These are phyloP conservation scores for Filobasidium floriforme DNA, from an alignment of 768 basidiomycete genomes.

Conservation along the genomic window DNA sequence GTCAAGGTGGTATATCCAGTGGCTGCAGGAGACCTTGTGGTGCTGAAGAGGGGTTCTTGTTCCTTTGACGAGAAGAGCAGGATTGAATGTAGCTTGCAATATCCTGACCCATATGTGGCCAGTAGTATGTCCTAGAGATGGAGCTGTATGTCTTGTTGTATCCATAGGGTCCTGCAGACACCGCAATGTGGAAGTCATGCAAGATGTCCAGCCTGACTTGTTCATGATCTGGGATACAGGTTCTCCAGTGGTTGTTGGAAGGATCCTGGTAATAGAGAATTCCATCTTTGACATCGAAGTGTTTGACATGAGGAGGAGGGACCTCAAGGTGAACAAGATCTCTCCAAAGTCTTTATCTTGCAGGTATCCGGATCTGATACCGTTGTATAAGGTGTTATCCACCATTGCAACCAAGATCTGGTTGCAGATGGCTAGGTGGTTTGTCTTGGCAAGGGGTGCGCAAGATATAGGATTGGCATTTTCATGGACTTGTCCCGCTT, in stretches of 20 bases:
- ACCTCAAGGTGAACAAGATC: not conserved
- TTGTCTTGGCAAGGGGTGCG: too few species aligned
- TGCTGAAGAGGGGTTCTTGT: not conserved
- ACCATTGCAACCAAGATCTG: too few species aligned
- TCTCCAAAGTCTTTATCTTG: conserved; percentile 2
- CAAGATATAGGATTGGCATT: too few species aligned
- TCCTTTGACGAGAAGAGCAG: too few species aligned
- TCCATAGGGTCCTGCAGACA: conserved; percentile 1
- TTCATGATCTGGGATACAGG: not conserved
- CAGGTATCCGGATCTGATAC: not conserved
- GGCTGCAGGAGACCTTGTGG: conserved; percentile 2
- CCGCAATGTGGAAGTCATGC: too few species aligned
- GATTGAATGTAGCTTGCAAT: conserved; percentile 2
- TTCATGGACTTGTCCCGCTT: too few species aligned
- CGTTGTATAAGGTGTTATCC: too few species aligned
- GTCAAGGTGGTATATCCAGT: conserved; percentile 7
- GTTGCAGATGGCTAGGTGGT: too few species aligned
- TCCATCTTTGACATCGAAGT: not conserved
- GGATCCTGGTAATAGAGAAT: not conserved
- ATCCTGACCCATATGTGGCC: conserved; percentile 10
- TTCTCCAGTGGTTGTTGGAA: not conserved
- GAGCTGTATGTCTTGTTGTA: not conserved
- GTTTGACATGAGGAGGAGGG: not conserved
- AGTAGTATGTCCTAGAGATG: not conserved
- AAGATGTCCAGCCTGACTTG: not conserved